Base-by-base conservation (phyloP, 2,329 filamentous ascomycete genomes). In the Beauveria sp. region DNA sequence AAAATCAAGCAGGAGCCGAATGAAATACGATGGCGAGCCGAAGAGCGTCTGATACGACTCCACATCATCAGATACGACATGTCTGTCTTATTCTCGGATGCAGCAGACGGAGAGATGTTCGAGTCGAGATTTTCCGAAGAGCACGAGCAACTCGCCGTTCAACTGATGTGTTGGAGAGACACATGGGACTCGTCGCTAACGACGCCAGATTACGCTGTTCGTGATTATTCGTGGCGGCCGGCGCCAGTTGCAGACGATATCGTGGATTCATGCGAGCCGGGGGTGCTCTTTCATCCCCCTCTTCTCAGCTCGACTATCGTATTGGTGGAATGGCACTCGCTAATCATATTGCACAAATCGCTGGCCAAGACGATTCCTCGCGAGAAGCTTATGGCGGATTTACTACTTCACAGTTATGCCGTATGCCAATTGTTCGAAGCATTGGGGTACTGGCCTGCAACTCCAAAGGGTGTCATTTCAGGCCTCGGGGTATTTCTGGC, bases 371-470 rank as follows among this genome's bases (percentile, higher is more conserved):
- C 83, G 55, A 78, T 82, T 2, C 73, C 84, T 55, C 79, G 80
- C 44, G 82, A 75, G 67, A 71, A 77, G 50, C 73, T 79, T 2
- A 76, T 76, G 46, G 66, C 79, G 14, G 84, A 89, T 57, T 68
- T 93, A 59, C 77, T 78, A 3, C 71, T 78, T 1, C 79, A 89
- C 61, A 88, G 91, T 1, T 83, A 88, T 65, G 81, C 83, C 58
- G 86, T 88, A 47, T 92, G 89, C 69, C 87, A 90, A 67, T 80
- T 93, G 62, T 92, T 92, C 62, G 91, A 96, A 73, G 84, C 88
- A 1, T 82, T 97, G 43, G 83, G 90, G 65, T 81, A 81, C 62
- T 94, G 87, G 79, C 86, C 89, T 0, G 78, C 82, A 1, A 85
- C 84, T 22, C 89, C 89, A 0, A 83, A 83, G 28, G 91, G 91